A percentile compares a stretch with the other conserved stretches of the same genome.
These are phyloP conservation scores for Haplosporangium gracile DNA, from an alignment of 192 early-diverging fungal genomes.

Conservation along the genomic window DNA sequence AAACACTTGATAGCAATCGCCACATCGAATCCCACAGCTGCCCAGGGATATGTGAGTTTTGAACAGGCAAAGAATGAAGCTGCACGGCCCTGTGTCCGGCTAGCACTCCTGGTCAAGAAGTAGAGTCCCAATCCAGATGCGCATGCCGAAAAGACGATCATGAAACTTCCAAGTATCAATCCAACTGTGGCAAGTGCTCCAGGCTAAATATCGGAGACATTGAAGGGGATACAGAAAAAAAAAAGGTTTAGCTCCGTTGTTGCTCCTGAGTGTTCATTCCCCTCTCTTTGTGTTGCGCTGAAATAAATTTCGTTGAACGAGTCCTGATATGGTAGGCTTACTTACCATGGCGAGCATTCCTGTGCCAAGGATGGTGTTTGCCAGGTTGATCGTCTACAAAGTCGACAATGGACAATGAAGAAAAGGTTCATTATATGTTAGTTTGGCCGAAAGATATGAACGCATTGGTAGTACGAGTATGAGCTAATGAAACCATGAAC, in stretches of 20 bases:
- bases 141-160: slow-evolving; percentile 82
- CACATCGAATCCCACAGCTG: slow-evolving; percentile 90
- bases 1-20: slow-evolving; percentile 99
- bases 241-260: background rate
- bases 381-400: slow-evolving; percentile 79
- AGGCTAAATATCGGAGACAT: slow-evolving; percentile 63
- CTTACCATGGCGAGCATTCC: slow-evolving; percentile 97
- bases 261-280: background rate
- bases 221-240: slow-evolving; percentile 5
- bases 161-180: slow-evolving; percentile 81
- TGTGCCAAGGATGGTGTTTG: slow-evolving; percentile 96
- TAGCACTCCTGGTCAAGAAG: slow-evolving; percentile 83
- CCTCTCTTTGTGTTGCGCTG: background rate
- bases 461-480: background rate
- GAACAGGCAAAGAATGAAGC: slow-evolving; percentile 93
- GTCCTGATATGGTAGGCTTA: slow-evolving; percentile 16
- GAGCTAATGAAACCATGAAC: no score
- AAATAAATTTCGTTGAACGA: background rate
- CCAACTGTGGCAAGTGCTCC: slow-evolving; percentile 89
- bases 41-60: slow-evolving; percentile 91
- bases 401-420: slow-evolving; percentile 5
- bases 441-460: background rate
- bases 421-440: background rate
- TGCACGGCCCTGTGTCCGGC: slow-evolving; percentile 79
- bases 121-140: slow-evolving; percentile 88